Percentiles rank a stretch among this genome's conserved stretches.
phyloP scores from a whole-genome alignment of 148 eudicot genomes.

The Pouteria glomerata region DNA sequence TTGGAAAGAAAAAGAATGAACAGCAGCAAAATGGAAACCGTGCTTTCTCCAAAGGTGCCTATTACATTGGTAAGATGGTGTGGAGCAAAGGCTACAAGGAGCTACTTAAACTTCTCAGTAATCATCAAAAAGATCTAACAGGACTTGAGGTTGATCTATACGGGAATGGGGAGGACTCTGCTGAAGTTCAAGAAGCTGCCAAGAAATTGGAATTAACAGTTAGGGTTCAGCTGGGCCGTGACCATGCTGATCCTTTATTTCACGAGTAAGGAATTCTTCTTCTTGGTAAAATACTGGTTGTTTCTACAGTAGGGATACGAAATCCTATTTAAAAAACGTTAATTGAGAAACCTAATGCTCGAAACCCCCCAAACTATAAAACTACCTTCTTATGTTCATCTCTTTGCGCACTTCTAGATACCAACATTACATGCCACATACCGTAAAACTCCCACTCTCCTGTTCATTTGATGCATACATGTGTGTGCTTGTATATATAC shows the following conservation, averaged over 20 bases:
- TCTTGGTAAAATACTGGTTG: neutral
- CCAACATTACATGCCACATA: no score
- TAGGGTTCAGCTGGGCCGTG: slow-evolving; percentile 83
- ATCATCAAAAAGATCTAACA: slow-evolving; percentile 64
- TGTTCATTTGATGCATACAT: no score
- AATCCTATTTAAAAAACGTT: neutral
- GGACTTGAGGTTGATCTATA: slow-evolving; percentile 79
- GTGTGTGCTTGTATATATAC: no score
- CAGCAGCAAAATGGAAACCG: slow-evolving; percentile 37
- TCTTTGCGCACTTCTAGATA: no score
- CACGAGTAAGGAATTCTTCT: slow-evolving; percentile 95
- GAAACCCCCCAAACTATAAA: neutral
- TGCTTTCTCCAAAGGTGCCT: slow-evolving; percentile 71
- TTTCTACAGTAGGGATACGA: no score
- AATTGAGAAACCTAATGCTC: neutral
- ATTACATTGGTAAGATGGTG: slow-evolving; percentile 94
- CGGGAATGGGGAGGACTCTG: slow-evolving; percentile 89
- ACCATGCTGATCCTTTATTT: slow-evolving; percentile 91
- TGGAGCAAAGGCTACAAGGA: slow-evolving; percentile 96
- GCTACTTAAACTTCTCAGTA: slow-evolving; percentile 65
- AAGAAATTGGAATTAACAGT: slow-evolving; percentile 54
- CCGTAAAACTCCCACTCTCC: no score
- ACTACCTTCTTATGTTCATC: no score
- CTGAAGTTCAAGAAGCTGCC: slow-evolving; percentile 62
- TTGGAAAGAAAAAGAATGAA: slow-evolving; percentile 76